Conservation (phyloP, 352 stramenopile species). For the Phytopythium boreale region DNA sequence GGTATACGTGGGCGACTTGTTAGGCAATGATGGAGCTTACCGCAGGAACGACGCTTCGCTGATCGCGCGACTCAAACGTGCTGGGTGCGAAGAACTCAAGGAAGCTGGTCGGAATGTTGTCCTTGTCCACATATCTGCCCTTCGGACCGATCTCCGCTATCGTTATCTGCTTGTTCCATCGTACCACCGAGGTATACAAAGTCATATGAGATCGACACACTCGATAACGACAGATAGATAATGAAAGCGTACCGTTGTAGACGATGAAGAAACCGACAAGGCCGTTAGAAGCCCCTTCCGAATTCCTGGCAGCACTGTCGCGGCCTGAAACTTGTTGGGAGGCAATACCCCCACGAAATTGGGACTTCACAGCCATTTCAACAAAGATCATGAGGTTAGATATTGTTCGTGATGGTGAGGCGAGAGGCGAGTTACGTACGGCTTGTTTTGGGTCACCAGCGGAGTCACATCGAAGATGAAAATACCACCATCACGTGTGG, state of each 20-base stretch:
- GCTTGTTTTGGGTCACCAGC: conserved; percentile 48
- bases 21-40: conserved; percentile 13
- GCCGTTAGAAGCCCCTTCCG: conserved; percentile 46
- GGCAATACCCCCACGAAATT: conserved; percentile 43
- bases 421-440: conserved; percentile 18
- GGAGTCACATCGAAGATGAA: conserved; percentile 67
- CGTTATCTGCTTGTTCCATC: conserved; percentile 17
- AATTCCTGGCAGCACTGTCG: conserved; percentile 34
- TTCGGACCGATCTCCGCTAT: conserved; percentile 65
- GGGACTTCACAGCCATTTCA: conserved; percentile 12
- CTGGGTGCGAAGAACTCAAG: conserved; percentile 45
- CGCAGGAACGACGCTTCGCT: conserved; percentile 27
- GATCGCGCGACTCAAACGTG: conserved; percentile 48
- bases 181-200: background rate
- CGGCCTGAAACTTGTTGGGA: conserved; percentile 44
- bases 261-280: conserved; percentile 41
- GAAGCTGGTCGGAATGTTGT: conserved; percentile 55
- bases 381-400: background rate
- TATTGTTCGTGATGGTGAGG: background rate
- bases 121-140: conserved; percentile 38
- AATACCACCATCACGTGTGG: conserved; percentile 58
- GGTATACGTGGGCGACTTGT: background rate
- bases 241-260: conserved; percentile 19
- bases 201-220: background rate
- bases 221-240: background rate